Conservation (phyloP, 2,329 filamentous ascomycete genomes). For the Aspergillus fumigatiaffinis region DNA sequence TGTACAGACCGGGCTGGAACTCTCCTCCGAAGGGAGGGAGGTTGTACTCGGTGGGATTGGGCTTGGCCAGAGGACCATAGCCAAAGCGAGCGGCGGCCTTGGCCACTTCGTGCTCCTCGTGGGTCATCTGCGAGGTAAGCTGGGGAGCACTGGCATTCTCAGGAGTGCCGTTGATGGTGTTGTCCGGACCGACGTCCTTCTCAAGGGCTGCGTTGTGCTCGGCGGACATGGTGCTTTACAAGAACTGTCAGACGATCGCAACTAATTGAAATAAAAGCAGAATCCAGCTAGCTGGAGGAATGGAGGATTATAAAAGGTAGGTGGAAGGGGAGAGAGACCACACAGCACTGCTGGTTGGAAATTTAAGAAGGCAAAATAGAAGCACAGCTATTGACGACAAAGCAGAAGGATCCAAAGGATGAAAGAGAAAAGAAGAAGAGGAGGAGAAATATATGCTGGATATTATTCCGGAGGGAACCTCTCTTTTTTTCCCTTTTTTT, state of each 20-base stretch:
- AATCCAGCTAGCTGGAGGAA: conserved; percentile 26
- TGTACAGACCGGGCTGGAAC: conserved; percentile 68
- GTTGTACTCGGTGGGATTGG: conserved; percentile 43
- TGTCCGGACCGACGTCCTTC: conserved; percentile 26
- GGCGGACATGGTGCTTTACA: conserved; percentile 24
- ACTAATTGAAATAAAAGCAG: conserved; percentile 1
- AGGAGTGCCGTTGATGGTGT: conserved; percentile 7
- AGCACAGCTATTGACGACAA: conserved; percentile 5
- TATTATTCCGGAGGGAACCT: background rate
- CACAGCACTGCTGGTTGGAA: conserved; percentile 28
- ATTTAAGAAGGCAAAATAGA: conserved; percentile 1
- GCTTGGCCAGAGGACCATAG: conserved; percentile 50
- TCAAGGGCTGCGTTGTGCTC: conserved; percentile 23
- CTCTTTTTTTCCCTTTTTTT: background rate
- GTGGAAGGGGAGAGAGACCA: conserved; percentile 11
- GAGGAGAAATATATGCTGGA: background rate
- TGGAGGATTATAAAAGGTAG: conserved; percentile 5
- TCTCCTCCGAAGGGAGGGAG: conserved; percentile 66
- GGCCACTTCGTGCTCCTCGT: conserved; percentile 40
- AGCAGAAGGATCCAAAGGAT: conserved; percentile 6
- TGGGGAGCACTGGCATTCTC: background rate
- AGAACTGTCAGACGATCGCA: background rate
- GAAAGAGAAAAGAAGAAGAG: background rate
- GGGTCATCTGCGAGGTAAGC: conserved; percentile 13
- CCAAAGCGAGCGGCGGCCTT: conserved; percentile 45